Evolutionary conservation across 2,329 filamentous ascomycete genomes (phyloP).

Genomic region (Purpureocillium takamizusanense): DNA sequence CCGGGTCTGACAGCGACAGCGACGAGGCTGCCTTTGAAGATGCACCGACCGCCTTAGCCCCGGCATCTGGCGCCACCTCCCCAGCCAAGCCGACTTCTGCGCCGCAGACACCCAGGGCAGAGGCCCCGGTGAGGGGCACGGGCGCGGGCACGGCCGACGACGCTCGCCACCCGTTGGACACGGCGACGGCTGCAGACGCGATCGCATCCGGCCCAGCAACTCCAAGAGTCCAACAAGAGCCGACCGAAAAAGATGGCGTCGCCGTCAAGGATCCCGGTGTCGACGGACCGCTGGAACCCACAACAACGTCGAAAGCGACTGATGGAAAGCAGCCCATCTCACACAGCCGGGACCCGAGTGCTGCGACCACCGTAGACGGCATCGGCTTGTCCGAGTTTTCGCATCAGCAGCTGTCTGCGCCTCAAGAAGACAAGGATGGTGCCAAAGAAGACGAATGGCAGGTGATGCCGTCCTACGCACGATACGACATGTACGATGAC

Average conservation of each 20-base stretch:
- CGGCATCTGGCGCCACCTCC: conserved; percentile 1
- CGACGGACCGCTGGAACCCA: conserved; percentile 5
- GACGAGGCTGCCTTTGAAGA: conserved; percentile 28
- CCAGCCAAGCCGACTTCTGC: neutral
- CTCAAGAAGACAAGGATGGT: conserved; percentile 43
- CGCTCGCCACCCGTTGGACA: neutral
- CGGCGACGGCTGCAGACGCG: neutral
- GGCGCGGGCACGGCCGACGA: neutral
- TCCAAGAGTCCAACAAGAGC: neutral
- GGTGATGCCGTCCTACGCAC: conserved; percentile 85
- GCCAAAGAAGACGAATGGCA: conserved; percentile 72
- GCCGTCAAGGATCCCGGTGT: conserved; percentile 2
- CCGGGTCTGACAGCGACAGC: conserved; percentile 18
- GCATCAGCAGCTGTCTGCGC: conserved; percentile 65
- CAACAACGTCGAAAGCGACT: too few species aligned
- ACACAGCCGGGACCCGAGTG: conserved; percentile 28
- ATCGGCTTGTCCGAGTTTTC: conserved; percentile 71
- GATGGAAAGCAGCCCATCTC: neutral
- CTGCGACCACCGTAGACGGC: conserved; percentile 22
- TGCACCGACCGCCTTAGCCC: conserved; percentile 19
- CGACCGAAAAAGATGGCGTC: neutral
- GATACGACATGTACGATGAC: conserved; percentile 93
- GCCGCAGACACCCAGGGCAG: neutral
- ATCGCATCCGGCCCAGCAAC: neutral
- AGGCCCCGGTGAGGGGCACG: neutral